Evolutionary conservation across 306 rosid genomes (phyloP), one percentile per base, ranked within the genome.

Genomic region (Fragaria vesca): DNA sequence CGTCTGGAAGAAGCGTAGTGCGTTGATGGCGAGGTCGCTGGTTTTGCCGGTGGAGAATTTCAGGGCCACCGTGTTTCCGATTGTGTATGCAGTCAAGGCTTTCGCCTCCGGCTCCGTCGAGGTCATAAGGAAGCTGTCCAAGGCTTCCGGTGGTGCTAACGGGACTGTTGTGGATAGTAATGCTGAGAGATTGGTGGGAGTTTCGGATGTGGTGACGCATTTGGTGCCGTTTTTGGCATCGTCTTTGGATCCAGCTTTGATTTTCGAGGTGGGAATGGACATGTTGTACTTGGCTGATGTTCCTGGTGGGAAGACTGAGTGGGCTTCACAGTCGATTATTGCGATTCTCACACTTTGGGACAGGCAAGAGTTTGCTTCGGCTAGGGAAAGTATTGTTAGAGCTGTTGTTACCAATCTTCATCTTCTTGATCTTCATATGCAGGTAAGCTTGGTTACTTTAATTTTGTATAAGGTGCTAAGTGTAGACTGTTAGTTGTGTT

Each of bases 301-400:
- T 65, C 94, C 98, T 80, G 99, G 99, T 57, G 98, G 99, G 80
- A 96, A 96, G 79, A 90, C 97, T 8, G 99, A 96, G 79, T 96
- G 99, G 99, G 99, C 99, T 57, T 96, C 99, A 1, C 97, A 89
- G 58, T 93, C 99, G 1, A 91, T 89, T 65, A 93, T 96, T 26
- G 97, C 99, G 1, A 89, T 96, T 84, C 96, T 96, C 79, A 93
- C 98, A 2, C 85, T 96, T 46, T 96, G 99, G 99, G 99, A 96
- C 63, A 84, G 99, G 78, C 96, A 93, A 81, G 99, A 96, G 63
- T 96, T 93, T 80, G 84, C 96, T 74, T 96, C 99, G 66, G 99
- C 99, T 6, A 90, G 91, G 76, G 99, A 93, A 68, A 93, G 97
- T 81, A 93, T 93, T 81, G 98, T 96, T 57, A 88, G 99, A 81